phyloP scores from a whole-genome alignment of 1,284 basidiomycete species.

The Melampsora americana region DNA sequence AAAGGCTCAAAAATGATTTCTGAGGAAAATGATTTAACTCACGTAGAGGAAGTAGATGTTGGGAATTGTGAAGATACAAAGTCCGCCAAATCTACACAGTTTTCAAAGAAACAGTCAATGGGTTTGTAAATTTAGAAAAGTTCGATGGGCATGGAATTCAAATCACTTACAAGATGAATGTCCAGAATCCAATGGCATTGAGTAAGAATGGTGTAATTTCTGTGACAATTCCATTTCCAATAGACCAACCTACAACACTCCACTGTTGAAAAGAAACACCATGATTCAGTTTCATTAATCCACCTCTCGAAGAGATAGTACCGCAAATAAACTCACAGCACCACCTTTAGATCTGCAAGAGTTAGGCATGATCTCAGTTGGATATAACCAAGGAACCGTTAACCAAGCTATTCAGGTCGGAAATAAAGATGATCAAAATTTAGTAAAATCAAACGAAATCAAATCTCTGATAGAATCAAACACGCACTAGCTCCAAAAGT shows the following conservation, averaged over 20 bases:
- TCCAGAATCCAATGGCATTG: constrained; percentile 42
- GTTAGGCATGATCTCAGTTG: constrained; percentile 43
- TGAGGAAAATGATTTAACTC: neutral
- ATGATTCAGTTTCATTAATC: neutral
- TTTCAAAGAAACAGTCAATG: neutral
- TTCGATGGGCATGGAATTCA: neutral
- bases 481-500: constrained; percentile 41
- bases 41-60: constrained; percentile 43
- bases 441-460: neutral
- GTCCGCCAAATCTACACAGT: constrained; percentile 20
- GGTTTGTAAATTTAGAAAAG: neutral
- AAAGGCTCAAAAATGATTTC: no score
- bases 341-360: constrained; percentile 34
- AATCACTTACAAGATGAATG: constrained; percentile 30
- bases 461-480: neutral
- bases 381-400: constrained; percentile 42
- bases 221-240: constrained; percentile 40
- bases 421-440: neutral
- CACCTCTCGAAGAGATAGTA: neutral
- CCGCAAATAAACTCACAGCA: constrained; percentile 6
- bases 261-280: neutral
- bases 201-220: constrained; percentile 37
- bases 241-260: constrained; percentile 44
- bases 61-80: constrained; percentile 35
- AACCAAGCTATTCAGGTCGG: constrained; percentile 25